These are phyloP conservation scores for Euryodendron excelsum DNA, from an alignment of 148 eudicot genomes.

Conservation along the genomic window DNA sequence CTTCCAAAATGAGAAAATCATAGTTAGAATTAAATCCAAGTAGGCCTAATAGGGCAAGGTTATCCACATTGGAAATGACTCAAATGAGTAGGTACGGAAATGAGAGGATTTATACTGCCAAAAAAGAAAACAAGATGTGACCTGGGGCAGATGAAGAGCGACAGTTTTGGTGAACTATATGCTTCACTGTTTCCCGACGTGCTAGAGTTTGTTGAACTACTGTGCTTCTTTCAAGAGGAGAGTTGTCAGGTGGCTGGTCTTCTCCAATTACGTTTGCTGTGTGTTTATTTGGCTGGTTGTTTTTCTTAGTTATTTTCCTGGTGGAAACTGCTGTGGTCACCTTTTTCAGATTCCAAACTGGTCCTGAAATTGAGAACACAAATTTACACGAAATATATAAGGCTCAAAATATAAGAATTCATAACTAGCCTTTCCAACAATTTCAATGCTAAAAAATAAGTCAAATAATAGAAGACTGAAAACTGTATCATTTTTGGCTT, in stretches of 20 bases:
- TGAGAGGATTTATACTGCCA: not conserved
- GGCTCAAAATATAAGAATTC: no score
- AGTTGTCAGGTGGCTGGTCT: not conserved
- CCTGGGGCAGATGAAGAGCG: slow-evolving; percentile 7
- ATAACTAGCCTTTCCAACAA: not conserved
- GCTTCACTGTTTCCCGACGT: slow-evolving; percentile 23
- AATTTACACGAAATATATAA: not conserved
- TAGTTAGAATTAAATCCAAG: not conserved
- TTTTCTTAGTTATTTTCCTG: not conserved
- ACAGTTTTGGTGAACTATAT: slow-evolving; percentile 12
- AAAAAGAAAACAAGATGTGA: not conserved
- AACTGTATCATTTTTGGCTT: not conserved
- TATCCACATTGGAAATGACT: not conserved
- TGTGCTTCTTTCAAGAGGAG: not conserved
- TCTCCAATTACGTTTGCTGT: no score
- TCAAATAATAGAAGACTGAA: not conserved
- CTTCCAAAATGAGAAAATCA: not conserved
- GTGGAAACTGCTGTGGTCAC: not conserved
- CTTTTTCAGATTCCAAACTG: slow-evolving; percentile 10
- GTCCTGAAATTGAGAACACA: not conserved
- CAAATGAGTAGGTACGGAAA: not conserved
- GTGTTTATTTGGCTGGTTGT: no score
- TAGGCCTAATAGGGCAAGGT: not conserved
- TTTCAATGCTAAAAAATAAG: not conserved
- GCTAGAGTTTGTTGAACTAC: slow-evolving; percentile 11